Evolutionary conservation across 768 basidiomycete species (phyloP).

Genomic region (Lentinula edodes): DNA sequence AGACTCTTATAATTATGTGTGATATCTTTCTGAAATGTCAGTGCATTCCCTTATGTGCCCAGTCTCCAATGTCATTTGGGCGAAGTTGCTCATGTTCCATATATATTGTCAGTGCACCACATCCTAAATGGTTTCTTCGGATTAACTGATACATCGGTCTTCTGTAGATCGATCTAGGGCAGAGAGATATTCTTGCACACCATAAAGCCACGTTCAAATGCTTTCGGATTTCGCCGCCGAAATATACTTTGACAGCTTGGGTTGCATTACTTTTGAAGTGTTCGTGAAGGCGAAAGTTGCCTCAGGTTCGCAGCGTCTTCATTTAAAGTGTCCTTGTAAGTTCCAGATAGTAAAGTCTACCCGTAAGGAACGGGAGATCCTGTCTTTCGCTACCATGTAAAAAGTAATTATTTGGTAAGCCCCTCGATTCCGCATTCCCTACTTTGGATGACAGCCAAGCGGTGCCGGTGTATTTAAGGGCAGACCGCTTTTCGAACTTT

Average conservation of each 20-base stretch:
- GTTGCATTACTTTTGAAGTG: constrained; percentile 1
- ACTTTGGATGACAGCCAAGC: constrained; percentile 33
- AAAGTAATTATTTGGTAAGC: constrained; percentile 32
- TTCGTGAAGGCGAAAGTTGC: constrained; percentile 1
- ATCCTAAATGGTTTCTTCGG: background rate
- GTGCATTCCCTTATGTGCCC: background rate
- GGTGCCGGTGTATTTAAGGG: constrained; percentile 43
- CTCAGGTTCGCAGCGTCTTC: constrained; percentile 10
- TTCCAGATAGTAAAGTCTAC: constrained; percentile 24
- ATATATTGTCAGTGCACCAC: constrained; percentile 3
- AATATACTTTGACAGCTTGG: constrained; percentile 3
- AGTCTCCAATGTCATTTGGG: background rate
- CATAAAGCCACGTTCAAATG: background rate
- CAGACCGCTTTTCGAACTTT: constrained; percentile 15
- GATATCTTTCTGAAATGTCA: background rate
- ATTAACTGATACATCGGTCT: constrained; percentile 4
- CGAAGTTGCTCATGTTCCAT: background rate
- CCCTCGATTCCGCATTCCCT: constrained; percentile 35
- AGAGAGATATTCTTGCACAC: background rate
- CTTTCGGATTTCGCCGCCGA: background rate
- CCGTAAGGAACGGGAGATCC: constrained; percentile 38
- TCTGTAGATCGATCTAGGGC: constrained; percentile 7
- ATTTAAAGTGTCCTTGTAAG: constrained; percentile 27
- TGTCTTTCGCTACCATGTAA: constrained; percentile 38
- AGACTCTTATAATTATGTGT: background rate